Base-by-base conservation (phyloP, 1,139 yeast species). In the Kluyveromyces sp. region DNA sequence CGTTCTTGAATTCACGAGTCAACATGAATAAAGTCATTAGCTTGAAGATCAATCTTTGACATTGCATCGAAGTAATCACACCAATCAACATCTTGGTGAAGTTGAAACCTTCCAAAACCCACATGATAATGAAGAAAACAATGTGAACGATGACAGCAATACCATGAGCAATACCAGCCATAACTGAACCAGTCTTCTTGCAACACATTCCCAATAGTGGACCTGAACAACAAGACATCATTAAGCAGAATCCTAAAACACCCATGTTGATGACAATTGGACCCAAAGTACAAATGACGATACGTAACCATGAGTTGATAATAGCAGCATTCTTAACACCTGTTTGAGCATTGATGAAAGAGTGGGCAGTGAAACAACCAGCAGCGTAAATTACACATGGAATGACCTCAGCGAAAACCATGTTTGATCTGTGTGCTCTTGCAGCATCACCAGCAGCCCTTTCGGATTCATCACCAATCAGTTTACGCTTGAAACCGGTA, bases 91-190 rank as follows among this genome's bases (percentile, higher is more conserved):
- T 86, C 71, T 87, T 83, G 36, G 86, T 77, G 64, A 92, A 92
- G 57, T 74, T 77, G 83, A 94, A 92, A 56, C 95, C 90, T 74
- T 90, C 96, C 66, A 88, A 71, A 53, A 88, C 95, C 99, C 99
- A 92, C 95, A 92, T 83, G 56, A 88, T 88, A 67, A 92, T 81
- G 74, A 88, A 86, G 78, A 88, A 83, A 48, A 84, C 73, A 61
- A 92, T 71, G 72, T 92, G 90, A 60, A 90, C 73, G 63, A 92
- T 66, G 50, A 92, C 96, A 29, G 96, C 89, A 63, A 85, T 71
- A 72, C 97, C 97, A 66, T 92, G 99, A 35, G 97, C 96, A 67
- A 94, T 72, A 62, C 88, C 97, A 39, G 99, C 98, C 79, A 89
- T 81, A 44, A 88, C 96, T 30, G 97, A 84, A 71, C 97, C 96